phyloP scores from a whole-genome alignment of 306 rosid species.

The Vigna mungo region DNA sequence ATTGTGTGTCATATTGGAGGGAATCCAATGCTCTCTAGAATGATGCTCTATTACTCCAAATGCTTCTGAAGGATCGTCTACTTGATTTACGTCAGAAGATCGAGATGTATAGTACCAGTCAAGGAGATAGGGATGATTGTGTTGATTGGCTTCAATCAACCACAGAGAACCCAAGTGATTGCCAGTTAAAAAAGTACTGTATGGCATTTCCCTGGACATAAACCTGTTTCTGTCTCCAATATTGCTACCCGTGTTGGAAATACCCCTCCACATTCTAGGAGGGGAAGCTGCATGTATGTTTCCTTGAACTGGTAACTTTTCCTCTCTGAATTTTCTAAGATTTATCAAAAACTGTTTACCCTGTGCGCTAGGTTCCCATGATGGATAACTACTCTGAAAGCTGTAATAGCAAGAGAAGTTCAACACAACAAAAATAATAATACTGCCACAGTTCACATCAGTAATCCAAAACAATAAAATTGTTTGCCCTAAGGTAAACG shows the following conservation, averaged over 20 bases:
- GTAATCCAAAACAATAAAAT: constrained; percentile 19
- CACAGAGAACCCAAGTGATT: too few relatives aligned
- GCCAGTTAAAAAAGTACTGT: too few relatives aligned
- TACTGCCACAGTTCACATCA: neutral
- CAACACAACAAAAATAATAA: constrained; percentile 4
- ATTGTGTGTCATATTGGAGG: too few relatives aligned
- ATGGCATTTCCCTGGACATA: too few relatives aligned
- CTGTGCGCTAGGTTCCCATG: constrained; percentile 80
- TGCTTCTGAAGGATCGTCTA: too few relatives aligned
- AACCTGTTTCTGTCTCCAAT: too few relatives aligned
- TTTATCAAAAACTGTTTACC: constrained; percentile 70
- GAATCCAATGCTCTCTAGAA: too few relatives aligned
- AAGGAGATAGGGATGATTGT: too few relatives aligned
- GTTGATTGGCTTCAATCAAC: too few relatives aligned
- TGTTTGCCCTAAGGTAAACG: neutral
- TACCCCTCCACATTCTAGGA: constrained; percentile 56
- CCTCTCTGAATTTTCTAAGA: constrained; percentile 70
- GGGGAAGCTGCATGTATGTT: constrained; percentile 54
- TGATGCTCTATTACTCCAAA: too few relatives aligned
- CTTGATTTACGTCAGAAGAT: too few relatives aligned
- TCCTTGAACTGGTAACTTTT: constrained; percentile 58
- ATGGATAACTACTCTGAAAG: constrained; percentile 80
- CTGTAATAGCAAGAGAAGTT: constrained; percentile 57
- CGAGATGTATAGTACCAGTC: too few relatives aligned
- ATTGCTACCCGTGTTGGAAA: constrained; percentile 37